Conservation (phyloP, 2,329 filamentous ascomycete species). For the Escovopsis sp. region DNA sequence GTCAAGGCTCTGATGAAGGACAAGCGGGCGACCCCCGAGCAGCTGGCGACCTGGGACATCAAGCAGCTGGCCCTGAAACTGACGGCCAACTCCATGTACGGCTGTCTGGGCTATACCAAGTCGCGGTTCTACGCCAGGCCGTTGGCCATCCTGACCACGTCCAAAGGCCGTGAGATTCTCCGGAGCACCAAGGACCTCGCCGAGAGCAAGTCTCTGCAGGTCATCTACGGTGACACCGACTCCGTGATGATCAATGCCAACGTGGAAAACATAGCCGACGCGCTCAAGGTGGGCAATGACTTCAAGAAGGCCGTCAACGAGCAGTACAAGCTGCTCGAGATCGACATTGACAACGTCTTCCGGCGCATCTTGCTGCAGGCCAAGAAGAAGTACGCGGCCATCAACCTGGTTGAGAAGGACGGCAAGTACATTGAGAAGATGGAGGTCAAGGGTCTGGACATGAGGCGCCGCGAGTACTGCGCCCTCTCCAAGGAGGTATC, state of each 20-base stretch:
- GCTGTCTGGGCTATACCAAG: slow-evolving; percentile 90
- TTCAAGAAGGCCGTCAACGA: slow-evolving; percentile 95
- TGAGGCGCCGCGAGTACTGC: slow-evolving; percentile 95
- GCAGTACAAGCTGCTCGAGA: slow-evolving; percentile 81
- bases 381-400: slow-evolving; percentile 98
- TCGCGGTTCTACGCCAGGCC: slow-evolving; percentile 95
- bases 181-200: slow-evolving; percentile 91
- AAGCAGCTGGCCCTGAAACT: slow-evolving; percentile 94
- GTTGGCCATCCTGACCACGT: slow-evolving; percentile 88
- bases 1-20: slow-evolving; percentile 97
- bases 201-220: slow-evolving; percentile 77
- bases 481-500: slow-evolving; percentile 91
- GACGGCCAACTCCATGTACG: slow-evolving; percentile 99
- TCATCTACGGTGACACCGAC: slow-evolving; percentile 98
- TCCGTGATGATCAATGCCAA: slow-evolving; percentile 99
- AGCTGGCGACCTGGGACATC: slow-evolving; percentile 92
- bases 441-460: slow-evolving; percentile 95
- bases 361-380: slow-evolving; percentile 83
- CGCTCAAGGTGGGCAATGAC: slow-evolving; percentile 79
- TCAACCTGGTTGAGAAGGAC: slow-evolving; percentile 80
- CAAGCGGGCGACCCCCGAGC: slow-evolving; percentile 68
- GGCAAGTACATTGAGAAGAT: slow-evolving; percentile 88
- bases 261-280: slow-evolving; percentile 81
- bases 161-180: slow-evolving; percentile 94
- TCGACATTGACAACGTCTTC: slow-evolving; percentile 97